Percentiles rank a stretch among this genome's conserved stretches.
phyloP scores from a whole-genome alignment of 768 basidiomycete genomes.

The Daedaleopsis sinensis region DNA sequence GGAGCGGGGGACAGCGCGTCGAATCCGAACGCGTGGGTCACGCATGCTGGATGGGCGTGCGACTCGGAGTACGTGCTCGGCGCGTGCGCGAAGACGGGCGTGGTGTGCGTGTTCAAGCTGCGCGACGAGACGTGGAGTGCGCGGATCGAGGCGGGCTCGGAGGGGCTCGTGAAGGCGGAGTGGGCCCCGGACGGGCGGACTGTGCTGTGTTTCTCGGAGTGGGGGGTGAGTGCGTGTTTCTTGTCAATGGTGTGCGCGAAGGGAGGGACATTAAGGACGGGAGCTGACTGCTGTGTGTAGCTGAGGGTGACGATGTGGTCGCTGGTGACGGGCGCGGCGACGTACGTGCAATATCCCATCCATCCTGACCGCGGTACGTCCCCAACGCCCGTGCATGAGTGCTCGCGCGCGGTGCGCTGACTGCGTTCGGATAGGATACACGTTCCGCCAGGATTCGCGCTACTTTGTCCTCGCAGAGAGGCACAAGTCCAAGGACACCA shows the following conservation, averaged over 20 bases:
- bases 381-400: not conserved
- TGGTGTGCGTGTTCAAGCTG: slow-evolving; percentile 79
- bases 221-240: slow-evolving; percentile 69
- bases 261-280: not conserved
- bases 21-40: slow-evolving; percentile 53
- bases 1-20: slow-evolving; percentile 14
- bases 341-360: slow-evolving; percentile 84
- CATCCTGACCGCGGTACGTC: slow-evolving; percentile 74
- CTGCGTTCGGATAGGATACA: slow-evolving; percentile 54
- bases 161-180: slow-evolving; percentile 85
- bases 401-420: not conserved
- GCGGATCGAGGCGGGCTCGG: slow-evolving; percentile 77
- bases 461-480: slow-evolving; percentile 88
- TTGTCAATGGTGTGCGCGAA: not conserved
- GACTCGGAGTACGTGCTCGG: slow-evolving; percentile 89
- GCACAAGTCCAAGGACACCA: slow-evolving; percentile 86
- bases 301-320: slow-evolving; percentile 89
- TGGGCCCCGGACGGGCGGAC: slow-evolving; percentile 89
- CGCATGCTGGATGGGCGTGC: slow-evolving; percentile 82
- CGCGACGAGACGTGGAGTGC: slow-evolving; percentile 80
- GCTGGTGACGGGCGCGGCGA: slow-evolving; percentile 70
- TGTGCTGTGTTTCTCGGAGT: slow-evolving; percentile 88
- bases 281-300: slow-evolving; percentile 41
- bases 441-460: slow-evolving; percentile 77
- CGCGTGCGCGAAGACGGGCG: slow-evolving; percentile 69